Evolutionary conservation across 2,329 filamentous ascomycete species (phyloP).

Genomic region (Fusarium veterinarium): DNA sequence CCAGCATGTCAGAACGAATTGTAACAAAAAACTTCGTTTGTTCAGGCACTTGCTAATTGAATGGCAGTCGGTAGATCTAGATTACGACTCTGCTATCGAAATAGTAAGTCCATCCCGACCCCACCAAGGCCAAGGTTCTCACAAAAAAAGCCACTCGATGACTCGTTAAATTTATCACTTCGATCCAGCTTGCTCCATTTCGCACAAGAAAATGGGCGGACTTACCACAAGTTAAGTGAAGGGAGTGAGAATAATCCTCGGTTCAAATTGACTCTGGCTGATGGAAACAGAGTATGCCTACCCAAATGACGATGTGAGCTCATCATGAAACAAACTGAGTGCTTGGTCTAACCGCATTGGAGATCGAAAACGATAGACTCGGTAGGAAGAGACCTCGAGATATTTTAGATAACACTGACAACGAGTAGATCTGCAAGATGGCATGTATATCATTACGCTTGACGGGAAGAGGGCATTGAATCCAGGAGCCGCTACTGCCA

Average conservation of each 20-base stretch:
- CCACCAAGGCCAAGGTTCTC: background rate
- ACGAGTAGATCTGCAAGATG: slow-evolving; percentile 4
- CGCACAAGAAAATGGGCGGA: slow-evolving; percentile 25
- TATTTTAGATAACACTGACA: rapidly evolving
- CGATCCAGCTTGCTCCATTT: slow-evolving; percentile 24
- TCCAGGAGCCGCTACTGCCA: slow-evolving; percentile 17
- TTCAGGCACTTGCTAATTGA: background rate
- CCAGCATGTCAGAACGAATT: slow-evolving; percentile 17
- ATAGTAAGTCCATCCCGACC: background rate
- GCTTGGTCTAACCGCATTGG: background rate
- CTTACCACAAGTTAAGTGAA: slow-evolving; percentile 26
- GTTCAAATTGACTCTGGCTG: rapidly evolving
- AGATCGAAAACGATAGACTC: slow-evolving; percentile 24
- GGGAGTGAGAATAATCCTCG: background rate
- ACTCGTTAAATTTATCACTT: slow-evolving; percentile 19
- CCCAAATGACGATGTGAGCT: slow-evolving; percentile 29
- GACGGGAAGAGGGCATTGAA: slow-evolving; percentile 25
- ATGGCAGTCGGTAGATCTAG: background rate
- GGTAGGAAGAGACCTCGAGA: background rate
- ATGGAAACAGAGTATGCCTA: slow-evolving; percentile 13
- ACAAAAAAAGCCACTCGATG: slow-evolving; percentile 10
- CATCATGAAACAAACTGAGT: rapidly evolving
- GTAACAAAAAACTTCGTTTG: rapidly evolving
- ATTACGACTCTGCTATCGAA: slow-evolving; percentile 22
- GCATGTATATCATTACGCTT: slow-evolving; percentile 14